These are phyloP conservation scores for Xylariaceae sp. DNA, from an alignment of 2,329 filamentous ascomycete genomes.

Conservation along the genomic window DNA sequence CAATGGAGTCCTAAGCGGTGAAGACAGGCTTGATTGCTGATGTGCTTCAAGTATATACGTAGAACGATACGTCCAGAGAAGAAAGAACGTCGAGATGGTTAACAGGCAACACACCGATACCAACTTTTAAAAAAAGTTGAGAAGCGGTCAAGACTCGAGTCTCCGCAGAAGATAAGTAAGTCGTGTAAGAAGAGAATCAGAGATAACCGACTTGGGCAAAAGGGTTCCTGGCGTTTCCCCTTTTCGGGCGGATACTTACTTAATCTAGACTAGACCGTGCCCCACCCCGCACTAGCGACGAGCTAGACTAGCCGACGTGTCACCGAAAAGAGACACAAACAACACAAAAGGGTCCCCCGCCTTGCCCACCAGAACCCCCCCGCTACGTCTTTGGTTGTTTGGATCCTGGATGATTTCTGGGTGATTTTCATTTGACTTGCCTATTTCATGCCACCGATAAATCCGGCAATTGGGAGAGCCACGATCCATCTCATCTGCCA, in stretches of 20 bases:
- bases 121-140: too few species aligned
- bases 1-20: conserved; percentile 3
- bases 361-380: too few species aligned
- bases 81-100: not conserved
- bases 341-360: too few species aligned
- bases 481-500: not conserved
- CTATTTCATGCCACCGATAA: conserved; percentile 27
- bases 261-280: not conserved
- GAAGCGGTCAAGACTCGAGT: not conserved
- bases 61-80: not conserved
- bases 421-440: conserved; percentile 22
- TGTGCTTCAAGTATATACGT: not conserved
- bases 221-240: not conserved
- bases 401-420: too few species aligned
- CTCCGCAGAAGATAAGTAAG: too few species aligned
- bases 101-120: too few species aligned
- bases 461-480: conserved; percentile 13
- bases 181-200: too few species aligned
- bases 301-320: not conserved
- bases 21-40: not conserved
- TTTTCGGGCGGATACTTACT: not conserved
- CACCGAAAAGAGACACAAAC: not conserved
- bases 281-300: not conserved
- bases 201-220: too few species aligned
- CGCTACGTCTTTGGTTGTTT: too few species aligned